Percentiles rank a stretch among this genome's conserved stretches.
These are phyloP conservation scores for Cubamyces sp. DNA, from an alignment of 768 basidiomycete species.

Conservation along the genomic window DNA sequence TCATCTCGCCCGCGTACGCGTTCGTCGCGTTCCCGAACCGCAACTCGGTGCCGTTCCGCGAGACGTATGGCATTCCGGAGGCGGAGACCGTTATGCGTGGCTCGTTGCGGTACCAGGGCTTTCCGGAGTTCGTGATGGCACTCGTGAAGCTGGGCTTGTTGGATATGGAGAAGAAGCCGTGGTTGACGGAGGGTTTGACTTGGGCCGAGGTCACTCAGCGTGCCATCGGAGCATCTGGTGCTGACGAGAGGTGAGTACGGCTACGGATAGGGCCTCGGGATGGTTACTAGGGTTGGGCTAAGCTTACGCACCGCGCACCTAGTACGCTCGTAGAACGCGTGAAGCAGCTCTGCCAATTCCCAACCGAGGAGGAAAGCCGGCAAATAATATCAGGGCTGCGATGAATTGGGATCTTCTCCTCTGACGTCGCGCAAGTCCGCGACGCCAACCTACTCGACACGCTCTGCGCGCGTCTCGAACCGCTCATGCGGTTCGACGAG, in stretches of 20 bases:
- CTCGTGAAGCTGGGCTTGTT: conserved; percentile 90
- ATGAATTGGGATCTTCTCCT: conserved; percentile 93
- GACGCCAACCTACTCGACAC: conserved; percentile 88
- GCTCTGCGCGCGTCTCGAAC: conserved; percentile 90
- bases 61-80: conserved; percentile 92
- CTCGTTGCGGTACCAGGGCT: conserved; percentile 93
- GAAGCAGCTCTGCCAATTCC: conserved; percentile 72
- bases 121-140: conserved; percentile 91
- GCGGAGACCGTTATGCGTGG: conserved; percentile 92
- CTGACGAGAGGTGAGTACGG: conserved; percentile 61
- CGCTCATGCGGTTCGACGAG: conserved; percentile 85
- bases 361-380: conserved; percentile 64
- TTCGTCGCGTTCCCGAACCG: conserved; percentile 98
- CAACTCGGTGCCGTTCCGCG: conserved; percentile 86
- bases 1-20: conserved; percentile 93
- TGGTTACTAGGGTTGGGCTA: neutral
- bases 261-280: neutral
- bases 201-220: conserved; percentile 86
- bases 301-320: neutral
- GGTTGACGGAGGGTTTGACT: conserved; percentile 72
- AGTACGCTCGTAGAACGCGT: conserved; percentile 80
- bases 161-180: conserved; percentile 72
- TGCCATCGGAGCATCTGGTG: conserved; percentile 67
- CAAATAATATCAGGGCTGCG: conserved; percentile 89
- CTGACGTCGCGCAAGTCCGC: conserved; percentile 60